Evolutionary conservation across 78 protist genomes (phyloP).

Genomic region (Dictyostelium capitatum): DNA sequence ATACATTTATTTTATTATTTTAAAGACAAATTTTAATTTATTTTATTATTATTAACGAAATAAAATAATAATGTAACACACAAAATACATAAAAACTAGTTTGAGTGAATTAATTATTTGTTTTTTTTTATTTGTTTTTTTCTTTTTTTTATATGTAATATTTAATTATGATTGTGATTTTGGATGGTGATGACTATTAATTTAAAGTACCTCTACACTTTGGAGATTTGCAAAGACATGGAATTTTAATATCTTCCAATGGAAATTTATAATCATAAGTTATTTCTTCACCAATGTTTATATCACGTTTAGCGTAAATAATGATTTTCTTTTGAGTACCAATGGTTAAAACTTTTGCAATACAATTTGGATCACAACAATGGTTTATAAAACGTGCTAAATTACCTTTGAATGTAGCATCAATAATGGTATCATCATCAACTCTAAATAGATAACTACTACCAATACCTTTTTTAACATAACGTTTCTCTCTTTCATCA

Average conservation of each 20-base stretch:
- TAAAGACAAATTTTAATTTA: too few relatives aligned
- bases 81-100: neutral
- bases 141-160: too few relatives aligned
- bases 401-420: slow-evolving; percentile 97
- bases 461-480: slow-evolving; percentile 92
- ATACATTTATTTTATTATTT: too few relatives aligned
- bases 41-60: neutral
- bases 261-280: slow-evolving; percentile 98
- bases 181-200: slow-evolving; percentile 1
- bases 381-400: slow-evolving; percentile 99
- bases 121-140: neutral
- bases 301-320: slow-evolving; percentile 91
- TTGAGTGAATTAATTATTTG: too few relatives aligned
- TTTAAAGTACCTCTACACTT: slow-evolving; percentile 86
- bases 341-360: slow-evolving; percentile 89
- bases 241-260: slow-evolving; percentile 95
- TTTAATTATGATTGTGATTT: too few relatives aligned
- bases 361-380: slow-evolving; percentile 98
- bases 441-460: slow-evolving; percentile 96
- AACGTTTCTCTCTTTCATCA: slow-evolving; percentile 92
- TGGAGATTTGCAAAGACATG: slow-evolving; percentile 95
- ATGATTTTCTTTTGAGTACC: slow-evolving; percentile 88
- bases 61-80: neutral
- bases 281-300: slow-evolving; percentile 95
- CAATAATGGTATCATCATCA: slow-evolving; percentile 93